Evolutionary conservation across 148 eudicot genomes (phyloP).

Genomic region (Rhododendron molle): DNA sequence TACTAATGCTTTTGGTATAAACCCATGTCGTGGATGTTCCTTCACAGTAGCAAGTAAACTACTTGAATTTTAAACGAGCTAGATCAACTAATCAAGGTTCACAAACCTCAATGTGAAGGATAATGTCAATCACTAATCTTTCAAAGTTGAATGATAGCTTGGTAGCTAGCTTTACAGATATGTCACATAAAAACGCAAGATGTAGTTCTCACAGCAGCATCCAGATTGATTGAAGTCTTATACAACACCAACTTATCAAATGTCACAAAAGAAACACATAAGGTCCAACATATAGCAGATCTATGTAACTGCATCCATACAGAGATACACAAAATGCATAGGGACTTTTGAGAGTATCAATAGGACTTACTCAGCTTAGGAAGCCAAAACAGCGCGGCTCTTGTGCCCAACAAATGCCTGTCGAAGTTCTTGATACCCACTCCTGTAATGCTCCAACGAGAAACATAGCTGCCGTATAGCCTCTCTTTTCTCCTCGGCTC

Average conservation of each 20-base stretch:
- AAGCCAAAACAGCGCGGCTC: conserved; percentile 30
- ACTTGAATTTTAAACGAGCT: not conserved
- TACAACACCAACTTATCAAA: not conserved
- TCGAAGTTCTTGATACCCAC: conserved; percentile 62
- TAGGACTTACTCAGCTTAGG: conserved; percentile 11
- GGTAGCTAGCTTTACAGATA: not conserved
- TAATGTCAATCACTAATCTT: not conserved
- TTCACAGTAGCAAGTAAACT: not conserved
- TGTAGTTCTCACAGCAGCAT: conserved; percentile 7
- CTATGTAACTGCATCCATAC: not conserved
- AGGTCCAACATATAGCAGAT: not conserved
- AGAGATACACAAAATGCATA: not conserved
- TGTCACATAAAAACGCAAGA: not conserved
- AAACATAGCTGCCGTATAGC: conserved; percentile 90
- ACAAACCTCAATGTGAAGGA: not conserved
- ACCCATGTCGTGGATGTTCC: not conserved
- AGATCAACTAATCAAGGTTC: not conserved
- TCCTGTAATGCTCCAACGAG: conserved; percentile 75
- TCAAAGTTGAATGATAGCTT: not conserved
- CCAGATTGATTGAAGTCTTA: not conserved
- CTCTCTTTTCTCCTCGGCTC: conserved; percentile 76
- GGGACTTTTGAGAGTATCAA: not conserved
- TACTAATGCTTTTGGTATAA: not conserved
- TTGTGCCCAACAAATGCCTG: conserved; percentile 39
- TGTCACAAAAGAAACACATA: not conserved